Conservation (phyloP, 192 early-diverging fungal species). For the Backusella macrospora region DNA sequence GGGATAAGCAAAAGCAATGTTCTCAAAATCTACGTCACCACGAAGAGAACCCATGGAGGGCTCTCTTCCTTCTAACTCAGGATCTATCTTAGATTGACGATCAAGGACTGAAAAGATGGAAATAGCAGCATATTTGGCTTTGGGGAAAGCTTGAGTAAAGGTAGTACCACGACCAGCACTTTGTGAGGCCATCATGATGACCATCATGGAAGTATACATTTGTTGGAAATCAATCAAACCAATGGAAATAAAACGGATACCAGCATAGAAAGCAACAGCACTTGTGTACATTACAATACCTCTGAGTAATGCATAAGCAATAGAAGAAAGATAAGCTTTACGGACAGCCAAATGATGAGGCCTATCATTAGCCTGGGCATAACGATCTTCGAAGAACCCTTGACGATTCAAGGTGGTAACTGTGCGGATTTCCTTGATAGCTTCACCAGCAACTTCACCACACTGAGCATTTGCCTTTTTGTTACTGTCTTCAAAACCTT, state of each 20-base stretch:
- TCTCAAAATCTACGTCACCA: constrained; percentile 54
- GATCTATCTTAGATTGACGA: constrained; percentile 69
- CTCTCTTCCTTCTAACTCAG: constrained; percentile 43
- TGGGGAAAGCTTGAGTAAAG: constrained; percentile 72
- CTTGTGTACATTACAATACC: constrained; percentile 73
- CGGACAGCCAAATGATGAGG: constrained; percentile 70
- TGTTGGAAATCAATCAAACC: constrained; percentile 18
- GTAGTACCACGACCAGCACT: constrained; percentile 67
- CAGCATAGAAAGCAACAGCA: constrained; percentile 73
- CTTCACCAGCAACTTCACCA: constrained; percentile 80
- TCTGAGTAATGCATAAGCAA: constrained; percentile 71
- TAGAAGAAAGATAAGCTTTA: constrained; percentile 60
- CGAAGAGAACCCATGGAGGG: constrained; percentile 51
- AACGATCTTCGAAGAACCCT: constrained; percentile 65
- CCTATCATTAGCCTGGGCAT: constrained; percentile 55
- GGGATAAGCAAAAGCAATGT: constrained; percentile 69
- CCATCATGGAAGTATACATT: constrained; percentile 33
- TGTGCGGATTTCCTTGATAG: constrained; percentile 81
- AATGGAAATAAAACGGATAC: constrained; percentile 40
- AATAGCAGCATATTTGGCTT: constrained; percentile 81
- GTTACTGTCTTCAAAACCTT: constrained; percentile 60
- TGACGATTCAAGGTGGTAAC: constrained; percentile 77
- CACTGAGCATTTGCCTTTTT: constrained; percentile 76
- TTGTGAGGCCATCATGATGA: constrained; percentile 52
- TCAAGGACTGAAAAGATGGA: constrained; percentile 71